Conservation (phyloP, 805 yeast species). For the Yamadazyma paraphyllophila region DNA sequence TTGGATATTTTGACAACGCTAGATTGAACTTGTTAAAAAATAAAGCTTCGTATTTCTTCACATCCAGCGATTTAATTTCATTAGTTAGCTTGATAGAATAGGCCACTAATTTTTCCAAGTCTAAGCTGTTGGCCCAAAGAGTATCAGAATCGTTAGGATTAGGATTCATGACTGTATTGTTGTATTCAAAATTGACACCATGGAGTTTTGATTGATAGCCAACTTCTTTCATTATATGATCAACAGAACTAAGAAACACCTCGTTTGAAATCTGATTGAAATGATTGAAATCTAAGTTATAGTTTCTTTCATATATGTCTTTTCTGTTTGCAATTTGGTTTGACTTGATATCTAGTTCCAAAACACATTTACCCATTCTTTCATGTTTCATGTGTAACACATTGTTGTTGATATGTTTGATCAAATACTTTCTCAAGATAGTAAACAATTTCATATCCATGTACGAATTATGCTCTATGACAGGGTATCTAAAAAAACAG, state of each 20-base stretch:
- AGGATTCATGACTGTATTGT: slow-evolving; percentile 3
- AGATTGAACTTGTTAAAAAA: slow-evolving; percentile 10
- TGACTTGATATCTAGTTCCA: slow-evolving; percentile 73
- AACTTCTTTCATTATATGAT: slow-evolving; percentile 59
- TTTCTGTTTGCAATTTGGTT: slow-evolving; percentile 58
- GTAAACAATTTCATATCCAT: slow-evolving; percentile 9
- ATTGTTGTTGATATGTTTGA: slow-evolving; percentile 19
- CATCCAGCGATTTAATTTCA: slow-evolving; percentile 2
- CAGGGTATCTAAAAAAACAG: slow-evolving; percentile 58
- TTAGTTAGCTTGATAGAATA: slow-evolving; percentile 27
- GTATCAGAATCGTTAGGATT: slow-evolving; percentile 11
- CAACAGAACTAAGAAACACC: slow-evolving; percentile 41
- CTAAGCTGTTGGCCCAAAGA: slow-evolving; percentile 29
- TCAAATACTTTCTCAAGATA: slow-evolving; percentile 14
- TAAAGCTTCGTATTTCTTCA: slow-evolving; percentile 3
- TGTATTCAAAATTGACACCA: slow-evolving; percentile 19
- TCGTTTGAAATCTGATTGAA: slow-evolving; percentile 15
- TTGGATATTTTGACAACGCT: slow-evolving; percentile 19
- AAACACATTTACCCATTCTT: slow-evolving; percentile 58
- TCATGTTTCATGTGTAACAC: slow-evolving; percentile 35
- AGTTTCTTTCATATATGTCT: slow-evolving; percentile 39
- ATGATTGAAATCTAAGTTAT: slow-evolving; percentile 53
- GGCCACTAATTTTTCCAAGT: slow-evolving; percentile 27
- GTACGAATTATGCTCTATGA: slow-evolving; percentile 22
- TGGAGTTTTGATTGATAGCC: slow-evolving; percentile 45